Base-by-base conservation (phyloP, 179 eudicot genomes). In the Drosera spatulata region DNA sequence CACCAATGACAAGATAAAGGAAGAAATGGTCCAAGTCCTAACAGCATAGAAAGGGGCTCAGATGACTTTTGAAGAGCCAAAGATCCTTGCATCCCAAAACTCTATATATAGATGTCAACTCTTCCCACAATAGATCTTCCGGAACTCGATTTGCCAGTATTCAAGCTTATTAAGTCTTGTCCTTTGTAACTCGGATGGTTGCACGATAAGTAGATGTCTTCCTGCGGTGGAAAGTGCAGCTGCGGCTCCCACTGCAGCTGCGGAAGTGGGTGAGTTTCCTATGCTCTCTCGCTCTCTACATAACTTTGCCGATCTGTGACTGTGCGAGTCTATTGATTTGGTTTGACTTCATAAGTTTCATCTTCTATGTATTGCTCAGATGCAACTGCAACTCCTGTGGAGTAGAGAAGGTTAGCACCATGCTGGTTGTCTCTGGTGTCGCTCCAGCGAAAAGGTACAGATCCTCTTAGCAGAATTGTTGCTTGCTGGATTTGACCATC, bases 241-340 rank as follows among this genome's bases (percentile, higher is more conserved):
- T 83, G 84, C 44, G 88, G 88, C 33, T 59, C 75, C 43, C 47
- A 63, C 81, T 82, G 86, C 76, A 62, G 64, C 68, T 82, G 86
- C 55, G 86, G 78, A 64, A 64, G 63, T 3, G 61, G 75, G 59
- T 73, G 76, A 57, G 51, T 59, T 61, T 40, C 49, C 37, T 47
- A 2, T 3, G 11, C 37, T 8, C 63, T 63, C 10, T 37, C 47
- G 15, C 12, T 56, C 3, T 2, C 42, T 15, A n/a, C n/a, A n/a
- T n/a, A n/a, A n/a, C n/a, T n/a, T n/a, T n/a, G n/a, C n/a, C n/a
- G n/a, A n/a, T n/a, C n/a, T n/a, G n/a, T n/a, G n/a, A n/a, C n/a
- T n/a, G n/a, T n/a, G n/a, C n/a, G n/a, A n/a, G n/a, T n/a, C n/a
- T n/a, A n/a, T n/a, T n/a, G n/a, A n/a, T n/a, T n/a, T n/a, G n/a